Evolutionary conservation across 148 eudicot species (phyloP).

Genomic region (Bassia scoparia): DNA sequence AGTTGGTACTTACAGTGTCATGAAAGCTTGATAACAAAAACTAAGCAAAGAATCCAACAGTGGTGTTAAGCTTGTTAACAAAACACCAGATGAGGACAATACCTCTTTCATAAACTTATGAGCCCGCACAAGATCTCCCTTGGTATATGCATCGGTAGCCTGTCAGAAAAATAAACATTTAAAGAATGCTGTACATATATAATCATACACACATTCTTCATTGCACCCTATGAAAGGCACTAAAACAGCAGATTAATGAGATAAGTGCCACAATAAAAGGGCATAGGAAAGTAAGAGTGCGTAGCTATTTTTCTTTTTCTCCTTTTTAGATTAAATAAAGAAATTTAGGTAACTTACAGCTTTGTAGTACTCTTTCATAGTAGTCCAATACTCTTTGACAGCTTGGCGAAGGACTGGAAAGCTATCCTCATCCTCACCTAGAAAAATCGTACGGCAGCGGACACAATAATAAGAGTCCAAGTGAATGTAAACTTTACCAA

Average conservation of each 20-base stretch:
- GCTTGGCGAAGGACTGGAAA: constrained; percentile 49
- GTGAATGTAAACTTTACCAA: no score
- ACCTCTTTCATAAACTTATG: constrained; percentile 57
- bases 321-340: neutral
- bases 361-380: constrained; percentile 70
- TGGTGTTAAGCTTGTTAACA: neutral
- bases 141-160: constrained; percentile 58
- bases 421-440: constrained; percentile 40
- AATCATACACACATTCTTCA: neutral
- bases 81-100: constrained; percentile 3
- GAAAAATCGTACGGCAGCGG: constrained; percentile 4
- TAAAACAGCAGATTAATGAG: neutral
- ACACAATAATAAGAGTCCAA: neutral
- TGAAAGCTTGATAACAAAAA: neutral
- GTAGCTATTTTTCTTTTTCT: no score
- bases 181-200: neutral
- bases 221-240: neutral
- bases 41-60: neutral
- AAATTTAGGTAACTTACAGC: constrained; percentile 48
- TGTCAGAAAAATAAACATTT: constrained; percentile 31
- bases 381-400: constrained; percentile 53
- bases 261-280: neutral
- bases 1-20: neutral
- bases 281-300: neutral
- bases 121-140: constrained; percentile 50